These are phyloP conservation scores for Chlamydomonas asymmetrica DNA, from an alignment of 139 green algal species.

Conservation along the genomic window DNA sequence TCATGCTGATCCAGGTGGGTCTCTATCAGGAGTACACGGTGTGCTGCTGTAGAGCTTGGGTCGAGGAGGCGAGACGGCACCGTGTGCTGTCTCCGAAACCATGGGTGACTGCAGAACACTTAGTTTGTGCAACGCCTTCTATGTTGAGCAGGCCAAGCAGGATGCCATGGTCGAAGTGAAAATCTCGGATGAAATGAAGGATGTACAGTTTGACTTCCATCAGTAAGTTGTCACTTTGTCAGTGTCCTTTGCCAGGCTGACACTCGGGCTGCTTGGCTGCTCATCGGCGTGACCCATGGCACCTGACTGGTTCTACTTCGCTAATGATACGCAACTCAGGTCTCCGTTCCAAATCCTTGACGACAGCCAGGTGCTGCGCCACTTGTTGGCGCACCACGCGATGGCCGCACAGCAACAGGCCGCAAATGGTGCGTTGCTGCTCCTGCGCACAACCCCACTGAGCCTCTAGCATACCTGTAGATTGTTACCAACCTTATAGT, in stretches of 20 bases:
- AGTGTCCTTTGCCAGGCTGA: not conserved
- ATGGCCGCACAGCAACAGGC: no score
- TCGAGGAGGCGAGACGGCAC: no score
- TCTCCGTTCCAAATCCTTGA: slow-evolving; percentile 83
- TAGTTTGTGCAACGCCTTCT: no score
- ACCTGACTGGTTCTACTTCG: not conserved
- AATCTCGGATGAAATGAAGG: slow-evolving; percentile 78
- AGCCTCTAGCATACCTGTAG: no score
- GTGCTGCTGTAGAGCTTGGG: no score
- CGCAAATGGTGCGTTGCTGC: no score
- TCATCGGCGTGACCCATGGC: not conserved
- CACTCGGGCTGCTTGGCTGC: not conserved
- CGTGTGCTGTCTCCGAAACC: no score
- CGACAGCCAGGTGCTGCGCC: slow-evolving; percentile 75
- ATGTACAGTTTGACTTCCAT: slow-evolving; percentile 88
- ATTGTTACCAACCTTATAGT: no score
- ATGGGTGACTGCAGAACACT: no score
- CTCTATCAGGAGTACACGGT: no score
- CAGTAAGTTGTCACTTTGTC: slow-evolving; percentile 34
- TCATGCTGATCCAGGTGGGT: slow-evolving; percentile 84
- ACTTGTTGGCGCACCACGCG: no score
- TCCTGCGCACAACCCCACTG: no score
- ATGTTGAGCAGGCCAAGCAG: slow-evolving; percentile 64
- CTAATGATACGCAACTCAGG: slow-evolving; percentile 19
- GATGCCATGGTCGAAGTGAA: slow-evolving; percentile 86